phyloP scores from a whole-genome alignment of 2,329 filamentous ascomycete genomes.

The Ophiostoma sp. region DNA sequence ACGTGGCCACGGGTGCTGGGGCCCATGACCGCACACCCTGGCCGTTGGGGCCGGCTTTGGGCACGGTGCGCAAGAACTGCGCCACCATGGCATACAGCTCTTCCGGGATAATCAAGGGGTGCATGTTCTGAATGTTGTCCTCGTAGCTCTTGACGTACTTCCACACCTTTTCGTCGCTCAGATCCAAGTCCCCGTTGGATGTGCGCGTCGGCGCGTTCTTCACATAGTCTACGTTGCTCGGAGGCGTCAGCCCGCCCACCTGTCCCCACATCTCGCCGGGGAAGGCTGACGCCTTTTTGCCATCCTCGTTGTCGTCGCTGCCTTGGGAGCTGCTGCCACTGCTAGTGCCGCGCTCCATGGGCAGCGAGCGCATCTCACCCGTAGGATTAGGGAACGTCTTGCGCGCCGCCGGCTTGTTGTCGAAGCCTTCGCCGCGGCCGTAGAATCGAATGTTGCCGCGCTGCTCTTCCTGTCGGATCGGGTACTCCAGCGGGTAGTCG shows the following conservation, averaged over 20 bases:
- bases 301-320: constrained; percentile 9
- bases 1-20: constrained; percentile 30
- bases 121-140: constrained; percentile 59
- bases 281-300: neutral
- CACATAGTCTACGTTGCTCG: constrained; percentile 30
- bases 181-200: constrained; percentile 47
- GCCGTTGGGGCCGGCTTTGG: constrained; percentile 13
- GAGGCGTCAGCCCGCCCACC: constrained; percentile 45
- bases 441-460: constrained; percentile 70
- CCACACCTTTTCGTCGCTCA: constrained; percentile 47
- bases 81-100: constrained; percentile 50
- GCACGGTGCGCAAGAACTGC: constrained; percentile 42
- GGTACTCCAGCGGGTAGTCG: constrained; percentile 61
- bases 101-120: constrained; percentile 54
- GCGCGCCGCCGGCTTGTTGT: constrained; percentile 42
- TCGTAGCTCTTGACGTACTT: constrained; percentile 53
- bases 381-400: constrained; percentile 33
- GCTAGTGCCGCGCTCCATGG: constrained; percentile 23
- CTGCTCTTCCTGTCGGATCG: constrained; percentile 67
- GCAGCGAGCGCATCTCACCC: neutral
- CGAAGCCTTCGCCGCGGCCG: constrained; percentile 70
- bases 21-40: neutral
- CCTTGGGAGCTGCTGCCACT: constrained; percentile 36
- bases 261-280: constrained; percentile 55
- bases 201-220: constrained; percentile 27